These are phyloP conservation scores for Ballota nigra DNA, from an alignment of 257 asterid species.

Conservation along the genomic window DNA sequence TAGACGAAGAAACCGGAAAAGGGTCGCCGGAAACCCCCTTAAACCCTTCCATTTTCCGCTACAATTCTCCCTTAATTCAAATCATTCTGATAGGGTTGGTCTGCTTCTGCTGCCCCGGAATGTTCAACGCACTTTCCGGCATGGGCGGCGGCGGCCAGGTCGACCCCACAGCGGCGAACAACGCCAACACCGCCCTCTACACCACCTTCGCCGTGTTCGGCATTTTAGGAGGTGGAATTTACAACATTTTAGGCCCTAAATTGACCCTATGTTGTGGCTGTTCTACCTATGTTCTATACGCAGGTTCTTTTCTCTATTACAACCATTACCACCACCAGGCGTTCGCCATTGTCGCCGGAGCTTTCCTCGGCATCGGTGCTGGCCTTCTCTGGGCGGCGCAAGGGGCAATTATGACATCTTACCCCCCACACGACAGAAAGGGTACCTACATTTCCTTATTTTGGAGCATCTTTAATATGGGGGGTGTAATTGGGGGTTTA, in stretches of 20 bases:
- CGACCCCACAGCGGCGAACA: conserved; percentile 76
- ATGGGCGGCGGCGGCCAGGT: conserved; percentile 98
- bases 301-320: conserved; percentile 84
- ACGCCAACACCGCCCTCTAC: conserved; percentile 98
- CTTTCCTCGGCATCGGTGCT: conserved; percentile 83
- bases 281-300: conserved; percentile 79
- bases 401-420: conserved; percentile 95
- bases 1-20: conserved; percentile 27
- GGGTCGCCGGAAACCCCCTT: conserved; percentile 6
- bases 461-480: conserved; percentile 91
- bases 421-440: conserved; percentile 80
- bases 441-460: conserved; percentile 80
- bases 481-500: conserved; percentile 90
- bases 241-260: conserved; percentile 80
- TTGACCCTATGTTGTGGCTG: conserved; percentile 67
- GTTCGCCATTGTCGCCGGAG: conserved; percentile 82
- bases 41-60: conserved; percentile 43
- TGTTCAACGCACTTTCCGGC: conserved; percentile 97
- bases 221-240: conserved; percentile 86
- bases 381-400: conserved; percentile 92
- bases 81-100: conserved; percentile 71
- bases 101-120: conserved; percentile 96
- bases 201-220: conserved; percentile 88
- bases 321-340: conserved; percentile 73
- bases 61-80: conserved; percentile 79